Evolutionary conservation across 352 stramenopile genomes (phyloP).

Genomic region (Pythium catenulatum): DNA sequence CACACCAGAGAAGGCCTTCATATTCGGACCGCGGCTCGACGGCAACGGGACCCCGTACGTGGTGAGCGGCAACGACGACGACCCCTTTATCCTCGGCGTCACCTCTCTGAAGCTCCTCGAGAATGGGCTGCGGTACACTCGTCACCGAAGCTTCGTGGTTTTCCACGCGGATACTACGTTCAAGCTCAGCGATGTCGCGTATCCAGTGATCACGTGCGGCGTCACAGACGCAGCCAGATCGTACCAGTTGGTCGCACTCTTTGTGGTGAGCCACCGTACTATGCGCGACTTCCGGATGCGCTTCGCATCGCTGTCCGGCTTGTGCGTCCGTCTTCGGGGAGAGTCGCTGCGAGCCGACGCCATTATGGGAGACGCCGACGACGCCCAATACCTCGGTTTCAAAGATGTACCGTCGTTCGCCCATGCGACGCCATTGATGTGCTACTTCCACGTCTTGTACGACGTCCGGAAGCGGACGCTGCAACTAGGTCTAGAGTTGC

Average conservation of each 20-base stretch:
- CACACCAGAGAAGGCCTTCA: not conserved
- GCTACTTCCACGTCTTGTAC: conserved; percentile 57
- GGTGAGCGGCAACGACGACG: not conserved
- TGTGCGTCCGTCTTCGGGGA: not conserved
- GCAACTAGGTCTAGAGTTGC: not conserved
- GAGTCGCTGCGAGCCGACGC: not conserved
- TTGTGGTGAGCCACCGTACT: not conserved
- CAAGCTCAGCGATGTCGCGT: not conserved
- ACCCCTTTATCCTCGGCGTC: not conserved
- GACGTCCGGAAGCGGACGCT: conserved; percentile 43
- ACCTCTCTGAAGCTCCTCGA: not conserved
- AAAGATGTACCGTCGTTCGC: not conserved
- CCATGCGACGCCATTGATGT: conserved; percentile 18
- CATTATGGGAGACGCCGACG: not conserved
- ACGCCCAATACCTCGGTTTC: not conserved
- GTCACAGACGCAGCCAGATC: not conserved
- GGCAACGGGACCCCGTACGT: not conserved
- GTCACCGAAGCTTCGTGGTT: not conserved
- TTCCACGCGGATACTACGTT: not conserved
- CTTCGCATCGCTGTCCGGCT: not conserved
- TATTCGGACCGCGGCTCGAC: not conserved
- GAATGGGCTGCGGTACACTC: not conserved
- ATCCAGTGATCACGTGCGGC: not conserved
- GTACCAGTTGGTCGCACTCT: not conserved
- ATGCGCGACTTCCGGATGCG: not conserved